Conservation (phyloP, 768 basidiomycete genomes). For the Suillus fuscotomentosus region DNA sequence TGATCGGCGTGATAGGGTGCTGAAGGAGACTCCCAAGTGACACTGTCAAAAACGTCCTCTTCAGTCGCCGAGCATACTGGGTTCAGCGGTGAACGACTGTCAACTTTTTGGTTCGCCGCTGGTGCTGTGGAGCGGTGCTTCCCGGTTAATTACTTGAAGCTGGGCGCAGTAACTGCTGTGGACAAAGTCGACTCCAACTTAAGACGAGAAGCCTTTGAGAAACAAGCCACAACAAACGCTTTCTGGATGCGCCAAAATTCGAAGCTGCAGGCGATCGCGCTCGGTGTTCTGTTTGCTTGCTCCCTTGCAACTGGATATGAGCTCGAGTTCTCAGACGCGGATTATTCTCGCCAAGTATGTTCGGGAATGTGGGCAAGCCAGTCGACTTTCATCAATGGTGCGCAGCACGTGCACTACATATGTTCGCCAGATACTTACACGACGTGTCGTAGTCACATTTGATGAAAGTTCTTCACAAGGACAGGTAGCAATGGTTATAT, state of each 20-base stretch:
- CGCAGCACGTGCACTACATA: constrained; percentile 11
- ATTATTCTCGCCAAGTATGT: constrained; percentile 87
- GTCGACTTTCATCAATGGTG: constrained; percentile 84
- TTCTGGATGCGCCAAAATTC: constrained; percentile 26
- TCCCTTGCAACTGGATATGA: constrained; percentile 50
- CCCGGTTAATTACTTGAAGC: neutral
- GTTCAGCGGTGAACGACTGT: neutral
- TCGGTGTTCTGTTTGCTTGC: constrained; percentile 29
- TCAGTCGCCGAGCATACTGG: constrained; percentile 76
- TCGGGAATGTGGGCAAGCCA: constrained; percentile 90
- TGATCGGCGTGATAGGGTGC: constrained; percentile 50
- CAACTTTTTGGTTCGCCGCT: neutral
- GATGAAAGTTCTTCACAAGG: constrained; percentile 67
- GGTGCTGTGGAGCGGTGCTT: neutral
- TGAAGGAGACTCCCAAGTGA: constrained; percentile 84
- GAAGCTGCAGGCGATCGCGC: constrained; percentile 13
- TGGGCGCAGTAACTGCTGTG: constrained; percentile 3
- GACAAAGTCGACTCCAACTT: constrained; percentile 1
- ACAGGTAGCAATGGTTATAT: constrained; percentile 91
- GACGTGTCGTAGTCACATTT: constrained; percentile 63
- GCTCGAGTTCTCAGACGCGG: constrained; percentile 68
- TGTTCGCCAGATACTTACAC: constrained; percentile 2
- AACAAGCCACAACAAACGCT: constrained; percentile 30
- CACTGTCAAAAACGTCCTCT: constrained; percentile 89
- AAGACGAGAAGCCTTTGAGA: constrained; percentile 8